Base-by-base conservation (phyloP, 495 filamentous ascomycete species). In the Aspergillus mulundensis region DNA sequence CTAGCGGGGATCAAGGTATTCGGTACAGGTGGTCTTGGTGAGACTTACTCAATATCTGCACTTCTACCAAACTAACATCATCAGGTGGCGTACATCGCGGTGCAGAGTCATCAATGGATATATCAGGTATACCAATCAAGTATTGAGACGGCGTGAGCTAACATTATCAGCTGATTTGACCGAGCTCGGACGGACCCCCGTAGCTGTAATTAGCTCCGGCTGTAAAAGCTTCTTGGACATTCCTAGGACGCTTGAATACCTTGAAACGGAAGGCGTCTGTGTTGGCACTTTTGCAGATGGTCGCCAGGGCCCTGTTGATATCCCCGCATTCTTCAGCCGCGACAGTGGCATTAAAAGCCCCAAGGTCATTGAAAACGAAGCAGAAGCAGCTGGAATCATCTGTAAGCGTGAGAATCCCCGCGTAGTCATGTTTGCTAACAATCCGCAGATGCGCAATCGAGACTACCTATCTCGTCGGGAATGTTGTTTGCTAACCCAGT, bases 141-240 rank as follows among this genome's bases (percentile, higher is more conserved):
- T 7, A 34, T n/a, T 20, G 7, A 30, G 18, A 12, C 16, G 23
- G 20, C 51, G 12, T 50, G 47, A 41, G 18, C 54, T 61, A 54
- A 51, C 25, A 40, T 12, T 20, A n/a, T 14, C 55, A 74, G 94
- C 94, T 25, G 94, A 98, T 71, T 77, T 98, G 51, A 96, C 89
- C 4, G 94, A 98, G 73, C 81, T 98, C 28, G 91, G 93, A n/a
- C 80, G 91, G 25, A 98, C 94, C 3, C 81, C 89, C 10, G 85
- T 98, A 40, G 86, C 92, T 23, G 92, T 98, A 8, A 78, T 97
- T 24, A 88, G 87, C 67, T 89, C 87, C 52, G 94, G 94, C 4
- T 93, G 90, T 64, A 98, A 98, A 73, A 91, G 94, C 62, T 98
- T 98, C 68, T 74, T 98, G 10, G 94, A 98, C 64, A 87, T 97